These are phyloP conservation scores for Porphyrellus sp. DNA, from an alignment of 1,284 basidiomycete species.

Conservation along the genomic window DNA sequence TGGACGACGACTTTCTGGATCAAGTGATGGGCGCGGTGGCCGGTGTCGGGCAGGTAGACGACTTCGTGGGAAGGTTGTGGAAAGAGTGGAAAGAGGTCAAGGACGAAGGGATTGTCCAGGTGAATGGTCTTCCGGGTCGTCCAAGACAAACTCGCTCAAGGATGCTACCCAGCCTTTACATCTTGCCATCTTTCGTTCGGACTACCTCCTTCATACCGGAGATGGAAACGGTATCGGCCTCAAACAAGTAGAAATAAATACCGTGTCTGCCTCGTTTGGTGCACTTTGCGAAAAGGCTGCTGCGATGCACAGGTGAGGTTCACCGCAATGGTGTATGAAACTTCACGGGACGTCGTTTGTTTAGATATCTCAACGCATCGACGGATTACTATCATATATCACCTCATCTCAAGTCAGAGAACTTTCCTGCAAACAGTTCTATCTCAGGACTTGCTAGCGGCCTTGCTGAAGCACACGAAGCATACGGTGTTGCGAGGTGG, in stretches of 20 bases:
- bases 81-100: conserved; percentile 77
- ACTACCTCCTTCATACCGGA: conserved; percentile 83
- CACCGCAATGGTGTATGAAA: neutral
- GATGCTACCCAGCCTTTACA: conserved; percentile 60
- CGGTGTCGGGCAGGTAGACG: conserved; percentile 81
- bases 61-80: conserved; percentile 86
- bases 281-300: conserved; percentile 72
- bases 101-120: conserved; percentile 55
- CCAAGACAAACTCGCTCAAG: conserved; percentile 2
- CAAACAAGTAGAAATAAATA: conserved; percentile 99
- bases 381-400: conserved; percentile 67
- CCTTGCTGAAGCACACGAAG: conserved; percentile 75
- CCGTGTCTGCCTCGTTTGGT: conserved; percentile 92
- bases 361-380: conserved; percentile 63
- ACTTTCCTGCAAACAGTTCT: conserved; percentile 76
- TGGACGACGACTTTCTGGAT: conserved; percentile 80
- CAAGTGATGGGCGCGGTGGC: conserved; percentile 73
- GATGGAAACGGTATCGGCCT: conserved; percentile 46
- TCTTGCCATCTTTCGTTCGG: conserved; percentile 92
- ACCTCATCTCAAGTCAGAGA: conserved; percentile 50
- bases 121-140: conserved; percentile 13
- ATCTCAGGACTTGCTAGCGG: conserved; percentile 71
- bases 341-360: neutral
- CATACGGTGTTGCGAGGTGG: conserved; percentile 62
- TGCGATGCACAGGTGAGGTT: conserved; percentile 71